Evolutionary conservation across 2,329 filamentous ascomycete species (phyloP).

Genomic region (Domatiomyces globalis): DNA sequence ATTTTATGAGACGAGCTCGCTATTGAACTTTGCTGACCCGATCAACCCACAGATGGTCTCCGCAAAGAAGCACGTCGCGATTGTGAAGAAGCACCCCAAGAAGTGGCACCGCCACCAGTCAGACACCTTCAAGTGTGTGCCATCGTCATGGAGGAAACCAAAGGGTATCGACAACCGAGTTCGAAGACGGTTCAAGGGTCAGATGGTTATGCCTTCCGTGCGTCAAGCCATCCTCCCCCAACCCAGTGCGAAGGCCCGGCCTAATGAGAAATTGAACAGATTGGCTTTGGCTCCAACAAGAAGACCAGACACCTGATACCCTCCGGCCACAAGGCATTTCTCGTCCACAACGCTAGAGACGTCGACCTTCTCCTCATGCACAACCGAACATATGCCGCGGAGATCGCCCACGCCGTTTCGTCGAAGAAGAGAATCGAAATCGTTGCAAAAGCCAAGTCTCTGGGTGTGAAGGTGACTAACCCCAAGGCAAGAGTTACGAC

Average conservation of each 20-base stretch:
- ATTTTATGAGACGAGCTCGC: not conserved
- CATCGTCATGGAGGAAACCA: conserved; percentile 90
- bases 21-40: not conserved
- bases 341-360: conserved; percentile 92
- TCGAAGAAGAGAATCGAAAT: conserved; percentile 98
- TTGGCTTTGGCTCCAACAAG: conserved; percentile 98
- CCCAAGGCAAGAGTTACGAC: conserved; percentile 97
- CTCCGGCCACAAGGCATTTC: conserved; percentile 98
- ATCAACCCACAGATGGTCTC: conserved; percentile 63
- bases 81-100: conserved; percentile 99
- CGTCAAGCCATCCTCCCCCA: conserved; percentile 11
- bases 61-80: conserved; percentile 98
- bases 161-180: conserved; percentile 99
- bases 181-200: conserved; percentile 92
- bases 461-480: conserved; percentile 99
- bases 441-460: conserved; percentile 89
- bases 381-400: conserved; percentile 97
- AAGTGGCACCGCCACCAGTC: conserved; percentile 95
- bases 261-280: conserved; percentile 41
- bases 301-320: conserved; percentile 99
- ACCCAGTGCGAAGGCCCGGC: not conserved
- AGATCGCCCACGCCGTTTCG: conserved; percentile 97
- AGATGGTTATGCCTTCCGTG: conserved; percentile 96
- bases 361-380: conserved; percentile 98
- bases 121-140: conserved; percentile 90